Percentiles rank a stretch among this genome's conserved stretches.
Conservation (phyloP, 345 rosid species). For the Excoecaria cochinchinensis region DNA sequence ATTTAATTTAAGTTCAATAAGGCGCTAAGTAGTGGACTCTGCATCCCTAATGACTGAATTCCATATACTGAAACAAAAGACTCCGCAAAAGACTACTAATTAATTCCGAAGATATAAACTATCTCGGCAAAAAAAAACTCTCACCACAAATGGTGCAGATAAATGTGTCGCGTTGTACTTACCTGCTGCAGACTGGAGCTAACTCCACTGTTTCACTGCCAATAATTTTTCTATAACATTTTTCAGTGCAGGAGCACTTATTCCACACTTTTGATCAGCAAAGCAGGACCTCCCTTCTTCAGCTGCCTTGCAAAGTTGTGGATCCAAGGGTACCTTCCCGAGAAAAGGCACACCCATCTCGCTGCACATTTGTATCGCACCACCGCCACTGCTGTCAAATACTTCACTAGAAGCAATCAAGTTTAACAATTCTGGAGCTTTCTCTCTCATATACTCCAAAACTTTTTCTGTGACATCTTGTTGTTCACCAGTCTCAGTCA, state of each 20-base stretch:
- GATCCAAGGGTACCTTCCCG: constrained; percentile 91
- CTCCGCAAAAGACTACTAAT: neutral
- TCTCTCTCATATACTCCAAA: constrained; percentile 50
- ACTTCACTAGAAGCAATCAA: constrained; percentile 63
- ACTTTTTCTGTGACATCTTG: constrained; percentile 57
- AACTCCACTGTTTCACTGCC: constrained; percentile 30
- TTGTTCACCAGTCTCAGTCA: constrained; percentile 50
- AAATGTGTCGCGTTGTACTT: neutral
- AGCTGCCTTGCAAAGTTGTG: constrained; percentile 75
- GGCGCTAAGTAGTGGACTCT: too few relatives aligned
- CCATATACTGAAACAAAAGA: neutral
- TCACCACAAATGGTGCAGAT: neutral
- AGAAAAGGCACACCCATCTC: constrained; percentile 88
- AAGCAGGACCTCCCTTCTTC: constrained; percentile 93
- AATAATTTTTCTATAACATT: constrained; percentile 51
- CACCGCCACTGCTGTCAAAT: constrained; percentile 86
- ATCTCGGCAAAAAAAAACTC: neutral
- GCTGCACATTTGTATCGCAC: constrained; percentile 73
- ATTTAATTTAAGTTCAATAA: too few relatives aligned
- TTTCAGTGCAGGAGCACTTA: constrained; percentile 68
- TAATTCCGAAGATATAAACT: neutral
- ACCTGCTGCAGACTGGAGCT: constrained; percentile 13
- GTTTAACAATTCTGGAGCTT: constrained; percentile 71
- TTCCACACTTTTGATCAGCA: constrained; percentile 55
- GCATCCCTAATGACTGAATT: too few relatives aligned